Base-by-base conservation (phyloP, 176 grass and related monocot genomes). In the Eremochloa ophiuroides region DNA sequence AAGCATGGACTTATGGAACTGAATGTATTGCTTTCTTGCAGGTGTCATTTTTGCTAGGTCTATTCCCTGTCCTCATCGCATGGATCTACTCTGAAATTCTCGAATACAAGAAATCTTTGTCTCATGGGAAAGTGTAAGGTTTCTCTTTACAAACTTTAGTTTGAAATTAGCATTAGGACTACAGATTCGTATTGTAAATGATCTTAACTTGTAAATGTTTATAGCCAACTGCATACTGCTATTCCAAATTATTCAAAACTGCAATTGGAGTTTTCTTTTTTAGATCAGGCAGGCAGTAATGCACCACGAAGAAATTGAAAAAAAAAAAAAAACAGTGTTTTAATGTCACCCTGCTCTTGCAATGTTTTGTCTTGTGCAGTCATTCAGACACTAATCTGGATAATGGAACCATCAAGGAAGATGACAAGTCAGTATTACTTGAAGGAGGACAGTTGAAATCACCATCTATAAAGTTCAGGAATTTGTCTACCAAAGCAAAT, bases 71-170 rank as follows among this genome's bases (percentile, higher is more conserved):
- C 35, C 86, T 95, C 65, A 80, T 84, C 50, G 83, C 87, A 69
- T 95, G 90, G 90, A 62, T 92, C 23, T 92, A 92, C n/a, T 75
- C 93, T 0, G 93, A 95, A 80, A 85, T 85, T 71, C 62, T 95
- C 41, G 73, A 92, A 51, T 90, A 92, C 65, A 71, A 31, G 63
- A 92, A 83, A 67, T 72, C 60, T 28, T 76, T 31, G 1, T 47
- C 40, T 2, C 48, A 79, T 86, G 64, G 80, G 29, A 92, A 92
- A 92, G 48, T 88, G 93, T 95, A 88, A 95, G 87, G 42, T 83
- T 30, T 61, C 38, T 82, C 20, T 59, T 7, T 14, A 47, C 4
- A 65, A 62, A 41, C 44, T 76, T 4, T 80, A 46, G 1, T 74
- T 66, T 50, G 15, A 31, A 26, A 2, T 62, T 38, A 70, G 7